These are phyloP conservation scores for Penicillium sp. DNA, from an alignment of 2,329 filamentous ascomycete genomes.

Conservation along the genomic window DNA sequence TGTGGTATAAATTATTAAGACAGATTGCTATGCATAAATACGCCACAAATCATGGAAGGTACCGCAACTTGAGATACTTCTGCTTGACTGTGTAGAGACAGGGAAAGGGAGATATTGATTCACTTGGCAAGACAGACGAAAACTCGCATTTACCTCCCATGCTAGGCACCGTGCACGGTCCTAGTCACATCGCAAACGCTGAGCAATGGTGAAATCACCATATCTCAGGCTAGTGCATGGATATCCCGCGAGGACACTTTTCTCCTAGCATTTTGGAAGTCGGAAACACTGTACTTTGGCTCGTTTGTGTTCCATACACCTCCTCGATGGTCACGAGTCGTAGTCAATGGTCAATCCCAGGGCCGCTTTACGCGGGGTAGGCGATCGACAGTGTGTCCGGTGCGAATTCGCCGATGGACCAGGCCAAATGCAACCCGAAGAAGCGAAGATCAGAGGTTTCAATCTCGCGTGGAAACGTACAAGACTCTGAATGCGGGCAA, in stretches of 20 bases:
- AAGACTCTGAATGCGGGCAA: conserved; percentile 3
- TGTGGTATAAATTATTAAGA: no score
- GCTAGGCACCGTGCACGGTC: no score
- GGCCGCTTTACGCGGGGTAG: background rate
- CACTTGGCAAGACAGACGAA: background rate
- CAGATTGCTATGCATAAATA: no score
- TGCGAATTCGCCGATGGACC: background rate
- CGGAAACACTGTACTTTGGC: no score
- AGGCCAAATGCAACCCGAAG: background rate
- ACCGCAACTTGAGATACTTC: no score
- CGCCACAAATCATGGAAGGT: no score
- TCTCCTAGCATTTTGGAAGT: no score
- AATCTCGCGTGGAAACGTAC: background rate
- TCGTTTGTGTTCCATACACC: no score
- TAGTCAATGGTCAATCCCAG: background rate
- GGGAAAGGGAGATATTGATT: background rate
- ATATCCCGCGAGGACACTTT: no score
- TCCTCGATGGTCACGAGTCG: no score
- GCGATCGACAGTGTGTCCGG: background rate
- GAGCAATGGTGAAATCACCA: background rate
- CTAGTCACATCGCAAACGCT: background rate
- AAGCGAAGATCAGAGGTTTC: background rate
- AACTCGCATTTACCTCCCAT: background rate
- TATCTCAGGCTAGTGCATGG: background rate
- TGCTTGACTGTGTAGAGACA: background rate